phyloP scores from a whole-genome alignment of 352 stramenopile genomes.

The Globisporangium recalcitrans region DNA sequence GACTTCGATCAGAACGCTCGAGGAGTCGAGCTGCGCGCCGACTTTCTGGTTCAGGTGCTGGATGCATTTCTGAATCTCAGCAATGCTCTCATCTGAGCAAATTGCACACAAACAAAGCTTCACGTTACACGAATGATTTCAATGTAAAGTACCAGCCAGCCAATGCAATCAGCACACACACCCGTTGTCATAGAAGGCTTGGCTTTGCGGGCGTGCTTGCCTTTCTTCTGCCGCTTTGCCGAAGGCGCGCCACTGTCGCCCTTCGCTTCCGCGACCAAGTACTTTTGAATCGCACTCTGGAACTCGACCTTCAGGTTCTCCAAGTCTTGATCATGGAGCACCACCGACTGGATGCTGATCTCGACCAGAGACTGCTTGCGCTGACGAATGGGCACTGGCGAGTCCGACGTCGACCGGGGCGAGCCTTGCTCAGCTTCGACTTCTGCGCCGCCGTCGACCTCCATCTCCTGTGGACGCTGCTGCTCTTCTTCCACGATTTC shows the following conservation, averaged over 20 bases:
- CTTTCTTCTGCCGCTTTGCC: conserved; percentile 63
- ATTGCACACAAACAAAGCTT: conserved; percentile 6
- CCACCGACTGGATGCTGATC: conserved; percentile 23
- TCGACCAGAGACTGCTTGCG: conserved; percentile 16
- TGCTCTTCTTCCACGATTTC: conserved; percentile 5
- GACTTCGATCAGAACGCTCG: conserved; percentile 31
- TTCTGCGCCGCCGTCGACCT: conserved; percentile 2
- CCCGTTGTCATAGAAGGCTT: conserved; percentile 6
- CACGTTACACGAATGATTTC: not conserved
- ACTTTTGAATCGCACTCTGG: conserved; percentile 29
- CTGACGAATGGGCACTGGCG: conserved; percentile 8
- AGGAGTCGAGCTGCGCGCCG: conserved; percentile 24
- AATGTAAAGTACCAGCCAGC: conserved; percentile 7
- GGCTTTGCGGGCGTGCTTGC: conserved; percentile 36
- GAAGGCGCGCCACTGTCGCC: conserved; percentile 23
- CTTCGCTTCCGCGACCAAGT: conserved; percentile 21
- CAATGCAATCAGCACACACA: conserved; percentile 9
- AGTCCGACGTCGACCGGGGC: conserved; percentile 19
- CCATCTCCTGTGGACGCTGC: not conserved
- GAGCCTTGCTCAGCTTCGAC: not conserved
- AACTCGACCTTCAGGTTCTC: conserved; percentile 39
- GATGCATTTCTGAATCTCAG: conserved; percentile 37
- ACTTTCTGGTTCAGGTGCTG: conserved; percentile 34
- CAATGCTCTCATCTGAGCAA: conserved; percentile 20
- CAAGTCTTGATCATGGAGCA: conserved; percentile 34